A percentile compares a stretch with the other conserved stretches of the same genome.
Conservation (phyloP, 129 eudicot genomes). For the Rutidosis leptorrhynchoides region DNA sequence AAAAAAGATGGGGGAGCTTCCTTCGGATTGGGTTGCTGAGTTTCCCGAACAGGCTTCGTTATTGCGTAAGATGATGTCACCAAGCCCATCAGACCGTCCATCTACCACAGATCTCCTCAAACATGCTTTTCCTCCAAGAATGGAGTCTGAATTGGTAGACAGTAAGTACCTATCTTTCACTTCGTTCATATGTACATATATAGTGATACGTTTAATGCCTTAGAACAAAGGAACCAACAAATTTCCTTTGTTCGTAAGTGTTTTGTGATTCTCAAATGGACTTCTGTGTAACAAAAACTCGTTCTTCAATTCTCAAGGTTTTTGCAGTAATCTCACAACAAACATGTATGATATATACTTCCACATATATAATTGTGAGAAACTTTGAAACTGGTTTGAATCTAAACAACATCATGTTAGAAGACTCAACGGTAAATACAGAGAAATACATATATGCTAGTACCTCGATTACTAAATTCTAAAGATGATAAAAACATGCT, state of each 20-base stretch:
- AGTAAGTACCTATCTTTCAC: slow-evolving; percentile 50
- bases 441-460: not conserved
- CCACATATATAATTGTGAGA: not conserved
- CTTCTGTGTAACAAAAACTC: too few species aligned
- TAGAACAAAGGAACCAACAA: too few species aligned
- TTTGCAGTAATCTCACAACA: not conserved
- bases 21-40: slow-evolving; percentile 74
- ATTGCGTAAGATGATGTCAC: slow-evolving; percentile 69
- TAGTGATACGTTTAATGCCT: not conserved
- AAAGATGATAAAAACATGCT: not conserved
- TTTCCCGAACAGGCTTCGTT: slow-evolving; percentile 88
- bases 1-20: slow-evolving; percentile 74
- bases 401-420: not conserved
- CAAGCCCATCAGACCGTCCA: slow-evolving; percentile 91
- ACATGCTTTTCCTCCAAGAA: slow-evolving; percentile 87
- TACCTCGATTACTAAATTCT: not conserved
- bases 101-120: slow-evolving; percentile 89
- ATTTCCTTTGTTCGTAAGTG: not conserved
- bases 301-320: not conserved
- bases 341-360: not conserved
- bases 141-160: slow-evolving; percentile 80
- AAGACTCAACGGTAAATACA: not conserved
- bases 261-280: not conserved
- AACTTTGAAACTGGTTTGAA: not conserved
- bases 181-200: not conserved